Conservation (phyloP, 768 basidiomycete genomes). For the Lactarius sanguifluus region DNA sequence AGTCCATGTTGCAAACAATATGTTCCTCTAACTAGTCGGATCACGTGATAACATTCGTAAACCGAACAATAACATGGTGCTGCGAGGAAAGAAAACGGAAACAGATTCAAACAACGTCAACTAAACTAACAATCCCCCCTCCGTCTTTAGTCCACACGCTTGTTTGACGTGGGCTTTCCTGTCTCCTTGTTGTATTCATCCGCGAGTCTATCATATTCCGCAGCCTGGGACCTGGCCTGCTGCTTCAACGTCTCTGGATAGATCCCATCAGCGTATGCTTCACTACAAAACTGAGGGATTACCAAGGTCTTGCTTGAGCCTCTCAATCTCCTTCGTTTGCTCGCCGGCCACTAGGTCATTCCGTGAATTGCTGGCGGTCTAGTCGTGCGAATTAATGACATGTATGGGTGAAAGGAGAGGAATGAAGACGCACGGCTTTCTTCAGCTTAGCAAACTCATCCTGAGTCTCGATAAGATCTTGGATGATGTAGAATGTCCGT, state of each 20-base stretch:
- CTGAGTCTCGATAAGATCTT: constrained; percentile 88
- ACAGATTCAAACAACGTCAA: neutral
- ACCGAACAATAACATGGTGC: neutral
- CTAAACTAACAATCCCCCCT: neutral
- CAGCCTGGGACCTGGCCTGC: constrained; percentile 74
- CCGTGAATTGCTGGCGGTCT: constrained; percentile 41
- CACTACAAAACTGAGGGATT: constrained; percentile 5
- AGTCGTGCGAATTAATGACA: neutral
- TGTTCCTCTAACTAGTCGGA: neutral
- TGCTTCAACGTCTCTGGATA: constrained; percentile 72
- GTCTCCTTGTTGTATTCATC: constrained; percentile 72
- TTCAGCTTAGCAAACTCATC: constrained; percentile 86
- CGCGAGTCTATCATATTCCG: constrained; percentile 80
- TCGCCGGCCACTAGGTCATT: constrained; percentile 37
- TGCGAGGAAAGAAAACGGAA: neutral
- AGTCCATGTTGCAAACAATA: neutral
- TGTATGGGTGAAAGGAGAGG: neutral
- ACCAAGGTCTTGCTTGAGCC: constrained; percentile 66
- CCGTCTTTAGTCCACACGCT: constrained; percentile 57
- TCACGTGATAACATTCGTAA: neutral
- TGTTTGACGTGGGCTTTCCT: constrained; percentile 53
- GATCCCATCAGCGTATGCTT: neutral
- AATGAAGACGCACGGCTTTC: constrained; percentile 40
- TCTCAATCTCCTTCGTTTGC: constrained; percentile 55
- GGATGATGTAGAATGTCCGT: constrained; percentile 87